Evolutionary conservation across 192 early-diverging fungal genomes (phyloP).

Genomic region (Endogone sp.): DNA sequence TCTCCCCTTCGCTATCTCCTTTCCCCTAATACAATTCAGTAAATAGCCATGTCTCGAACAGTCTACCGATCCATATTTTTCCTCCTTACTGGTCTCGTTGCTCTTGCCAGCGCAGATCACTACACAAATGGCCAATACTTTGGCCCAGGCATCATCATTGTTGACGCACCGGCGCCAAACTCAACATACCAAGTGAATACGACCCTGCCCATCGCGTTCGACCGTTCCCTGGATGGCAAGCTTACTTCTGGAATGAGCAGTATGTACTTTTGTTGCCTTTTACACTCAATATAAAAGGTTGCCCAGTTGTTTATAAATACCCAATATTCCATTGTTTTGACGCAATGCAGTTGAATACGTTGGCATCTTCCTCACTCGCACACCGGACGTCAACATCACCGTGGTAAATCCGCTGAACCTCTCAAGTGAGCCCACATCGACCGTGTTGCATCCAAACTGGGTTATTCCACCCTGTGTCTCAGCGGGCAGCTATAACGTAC

Average conservation of each 20-base stretch:
- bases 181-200: constrained; percentile 13
- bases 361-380: constrained; percentile 3
- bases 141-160: constrained; percentile 10
- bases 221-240: constrained; percentile 8
- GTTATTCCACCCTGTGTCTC: constrained; percentile 6
- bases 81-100: background rate
- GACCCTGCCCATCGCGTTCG: constrained; percentile 14
- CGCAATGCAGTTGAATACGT: constrained; percentile 6
- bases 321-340: background rate
- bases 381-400: constrained; percentile 2
- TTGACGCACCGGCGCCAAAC: constrained; percentile 12
- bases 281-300: constrained; percentile 4
- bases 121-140: constrained; percentile 14
- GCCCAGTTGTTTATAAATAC: background rate
- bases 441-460: constrained; percentile 11
- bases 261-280: background rate
- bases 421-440: constrained; percentile 8
- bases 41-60: no score
- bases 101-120: background rate
- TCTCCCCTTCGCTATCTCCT: no score
- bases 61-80: no score
- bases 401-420: constrained; percentile 7
- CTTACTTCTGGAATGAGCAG: background rate
- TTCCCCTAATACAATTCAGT: no score
- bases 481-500: constrained; percentile 12